A percentile compares a stretch with the other conserved stretches of the same genome.
Evolutionary conservation across 1,284 basidiomycete genomes (phyloP).

Genomic region (Afroboletus lepidellus): DNA sequence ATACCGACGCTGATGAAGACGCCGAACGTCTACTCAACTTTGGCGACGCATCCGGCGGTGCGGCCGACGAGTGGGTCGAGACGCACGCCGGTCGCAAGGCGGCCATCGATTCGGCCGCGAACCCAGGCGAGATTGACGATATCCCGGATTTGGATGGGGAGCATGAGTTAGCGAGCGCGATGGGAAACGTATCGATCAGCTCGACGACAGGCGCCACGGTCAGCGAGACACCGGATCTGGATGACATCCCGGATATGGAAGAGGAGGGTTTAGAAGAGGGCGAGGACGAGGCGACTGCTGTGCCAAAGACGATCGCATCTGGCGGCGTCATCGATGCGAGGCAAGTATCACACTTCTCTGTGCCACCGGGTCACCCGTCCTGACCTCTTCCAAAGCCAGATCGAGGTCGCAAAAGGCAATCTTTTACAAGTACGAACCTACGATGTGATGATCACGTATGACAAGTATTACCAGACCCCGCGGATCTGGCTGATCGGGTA

Average conservation of each 20-base stretch:
- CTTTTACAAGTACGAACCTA: conserved; percentile 95
- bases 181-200: conserved; percentile 41
- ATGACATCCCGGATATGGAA: conserved; percentile 93
- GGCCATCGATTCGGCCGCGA: conserved; percentile 48
- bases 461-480: conserved; percentile 98
- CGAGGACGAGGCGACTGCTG: conserved; percentile 81
- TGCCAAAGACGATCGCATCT: conserved; percentile 44
- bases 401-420: conserved; percentile 73
- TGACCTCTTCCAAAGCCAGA: conserved; percentile 40
- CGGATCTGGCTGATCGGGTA: conserved; percentile 94
- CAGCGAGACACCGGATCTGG: conserved; percentile 73
- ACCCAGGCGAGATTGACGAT: conserved; percentile 69
- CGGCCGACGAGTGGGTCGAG: conserved; percentile 84
- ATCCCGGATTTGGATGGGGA: conserved; percentile 75
- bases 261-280: conserved; percentile 78
- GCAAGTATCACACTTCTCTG: conserved; percentile 27
- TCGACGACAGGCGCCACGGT: conserved; percentile 43
- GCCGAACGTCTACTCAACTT: conserved; percentile 85
- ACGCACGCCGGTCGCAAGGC: conserved; percentile 75
- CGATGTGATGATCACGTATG: conserved; percentile 99
- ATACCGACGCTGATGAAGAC: conserved; percentile 93
- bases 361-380: not conserved
- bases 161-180: conserved; percentile 41
- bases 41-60: conserved; percentile 59
- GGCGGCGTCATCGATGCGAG: conserved; percentile 40